Evolutionary conservation across 1,284 basidiomycete species (phyloP).

Genomic region (Tilletia setariae): DNA sequence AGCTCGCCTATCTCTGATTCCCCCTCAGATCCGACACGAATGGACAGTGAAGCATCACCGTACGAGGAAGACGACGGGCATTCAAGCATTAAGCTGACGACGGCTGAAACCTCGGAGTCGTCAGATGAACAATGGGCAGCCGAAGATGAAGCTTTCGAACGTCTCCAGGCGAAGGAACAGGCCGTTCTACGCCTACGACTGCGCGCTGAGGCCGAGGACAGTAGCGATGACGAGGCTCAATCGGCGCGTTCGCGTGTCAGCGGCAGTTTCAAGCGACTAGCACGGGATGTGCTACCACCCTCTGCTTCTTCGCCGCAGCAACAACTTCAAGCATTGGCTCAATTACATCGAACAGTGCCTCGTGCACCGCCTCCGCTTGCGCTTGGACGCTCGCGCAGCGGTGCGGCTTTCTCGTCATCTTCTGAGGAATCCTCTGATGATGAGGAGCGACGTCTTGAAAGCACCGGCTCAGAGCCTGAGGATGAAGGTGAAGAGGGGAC

Average conservation of each 20-base stretch:
- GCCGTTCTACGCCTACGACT: neutral
- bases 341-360: conserved; percentile 28
- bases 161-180: neutral
- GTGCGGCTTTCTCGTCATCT: conserved; percentile 38
- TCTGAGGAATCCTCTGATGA: conserved; percentile 16
- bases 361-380: conserved; percentile 36
- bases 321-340: conserved; percentile 18
- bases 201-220: neutral
- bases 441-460: conserved; percentile 15
- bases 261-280: neutral
- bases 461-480: conserved; percentile 9
- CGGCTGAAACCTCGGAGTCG: neutral
- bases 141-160: conserved; percentile 2
- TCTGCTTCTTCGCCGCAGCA: neutral
- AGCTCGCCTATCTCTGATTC: no score
- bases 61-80: no score
- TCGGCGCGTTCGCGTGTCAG: no score
- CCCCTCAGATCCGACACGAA: no score
- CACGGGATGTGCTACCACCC: neutral
- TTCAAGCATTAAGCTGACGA: neutral
- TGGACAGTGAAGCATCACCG: no score
- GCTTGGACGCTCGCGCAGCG: conserved; percentile 32
- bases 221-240: neutral
- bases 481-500: neutral
- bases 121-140: conserved; percentile 7